Percentiles rank a stretch among this genome's conserved stretches.
These are phyloP conservation scores for Eimeria acervulina DNA, from an alignment of 169 alveolate species.

Conservation along the genomic window DNA sequence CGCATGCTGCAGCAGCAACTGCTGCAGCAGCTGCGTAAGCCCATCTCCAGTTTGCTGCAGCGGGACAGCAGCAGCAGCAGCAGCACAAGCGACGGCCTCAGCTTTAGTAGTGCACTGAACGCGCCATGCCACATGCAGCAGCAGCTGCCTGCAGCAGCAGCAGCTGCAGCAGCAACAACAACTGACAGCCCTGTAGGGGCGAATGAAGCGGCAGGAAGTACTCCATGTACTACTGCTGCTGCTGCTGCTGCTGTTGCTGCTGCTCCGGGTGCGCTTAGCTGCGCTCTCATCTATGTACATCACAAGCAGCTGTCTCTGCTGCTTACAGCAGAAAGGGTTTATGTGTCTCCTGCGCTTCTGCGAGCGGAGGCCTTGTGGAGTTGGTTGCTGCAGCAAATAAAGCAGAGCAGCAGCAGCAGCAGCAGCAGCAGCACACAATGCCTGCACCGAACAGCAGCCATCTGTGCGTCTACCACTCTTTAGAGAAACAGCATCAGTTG, in stretches of 20 bases:
- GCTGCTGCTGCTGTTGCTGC: slow-evolving; percentile 33
- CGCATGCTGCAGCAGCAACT: slow-evolving; percentile 38
- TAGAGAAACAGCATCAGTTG: slow-evolving; percentile 55
- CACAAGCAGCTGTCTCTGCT: slow-evolving; percentile 42
- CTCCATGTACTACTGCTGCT: slow-evolving; percentile 10
- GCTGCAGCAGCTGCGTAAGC: slow-evolving; percentile 48
- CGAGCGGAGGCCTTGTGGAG: slow-evolving; percentile 11
- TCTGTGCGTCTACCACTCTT: slow-evolving; percentile 29
- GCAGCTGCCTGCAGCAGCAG: not conserved
- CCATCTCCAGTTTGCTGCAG: slow-evolving; percentile 50
- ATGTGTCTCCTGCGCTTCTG: not conserved
- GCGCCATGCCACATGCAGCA: not conserved
- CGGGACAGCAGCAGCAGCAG: slow-evolving; percentile 67
- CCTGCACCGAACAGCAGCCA: not conserved
- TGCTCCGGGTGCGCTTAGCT: not conserved
- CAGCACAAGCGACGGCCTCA: slow-evolving; percentile 11
- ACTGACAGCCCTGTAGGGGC: not conserved
- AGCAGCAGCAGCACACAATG: not conserved
- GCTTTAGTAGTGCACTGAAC: slow-evolving; percentile 38
- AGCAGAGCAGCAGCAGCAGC: slow-evolving; percentile 44
- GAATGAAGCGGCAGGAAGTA: not conserved
- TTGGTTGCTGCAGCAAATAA: slow-evolving; percentile 19
- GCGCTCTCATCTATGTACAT: slow-evolving; percentile 1
- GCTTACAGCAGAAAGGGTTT: not conserved
- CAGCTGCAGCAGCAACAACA: not conserved